Evolutionary conservation across 306 rosid species (phyloP).

Genomic region (Prunus fruticosa): DNA sequence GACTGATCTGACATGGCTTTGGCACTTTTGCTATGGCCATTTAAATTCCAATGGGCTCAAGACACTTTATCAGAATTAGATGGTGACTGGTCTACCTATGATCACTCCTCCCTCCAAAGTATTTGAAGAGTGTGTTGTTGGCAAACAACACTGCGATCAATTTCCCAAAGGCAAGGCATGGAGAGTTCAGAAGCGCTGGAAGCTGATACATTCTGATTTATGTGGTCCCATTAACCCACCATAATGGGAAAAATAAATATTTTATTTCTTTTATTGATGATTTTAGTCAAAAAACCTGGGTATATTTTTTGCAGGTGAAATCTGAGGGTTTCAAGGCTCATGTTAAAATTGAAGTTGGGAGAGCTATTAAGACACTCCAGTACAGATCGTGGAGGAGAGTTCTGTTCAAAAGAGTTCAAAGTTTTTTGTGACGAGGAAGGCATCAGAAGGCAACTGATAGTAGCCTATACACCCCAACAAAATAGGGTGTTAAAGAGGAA

Average conservation of each 20-base stretch:
- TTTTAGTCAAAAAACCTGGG: background rate
- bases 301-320: background rate
- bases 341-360: no score
- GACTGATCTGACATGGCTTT: background rate
- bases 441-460: background rate
- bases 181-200: background rate
- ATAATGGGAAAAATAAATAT: background rate
- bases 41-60: background rate
- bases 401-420: background rate
- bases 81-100: background rate
- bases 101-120: background rate
- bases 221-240: background rate
- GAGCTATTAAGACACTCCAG: background rate
- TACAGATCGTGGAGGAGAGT: background rate
- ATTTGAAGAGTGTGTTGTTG: background rate
- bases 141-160: background rate
- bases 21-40: slow-evolving; percentile 3
- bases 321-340: no score
- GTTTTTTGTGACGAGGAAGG: background rate
- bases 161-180: background rate
- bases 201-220: background rate
- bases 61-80: background rate
- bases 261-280: background rate
- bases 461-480: background rate
- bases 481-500: background rate